Evolutionary conservation across 2,329 filamentous ascomycete species (phyloP), one percentile per base, ranked within the genome.

Genomic region (Fusarium nisikadoi): DNA sequence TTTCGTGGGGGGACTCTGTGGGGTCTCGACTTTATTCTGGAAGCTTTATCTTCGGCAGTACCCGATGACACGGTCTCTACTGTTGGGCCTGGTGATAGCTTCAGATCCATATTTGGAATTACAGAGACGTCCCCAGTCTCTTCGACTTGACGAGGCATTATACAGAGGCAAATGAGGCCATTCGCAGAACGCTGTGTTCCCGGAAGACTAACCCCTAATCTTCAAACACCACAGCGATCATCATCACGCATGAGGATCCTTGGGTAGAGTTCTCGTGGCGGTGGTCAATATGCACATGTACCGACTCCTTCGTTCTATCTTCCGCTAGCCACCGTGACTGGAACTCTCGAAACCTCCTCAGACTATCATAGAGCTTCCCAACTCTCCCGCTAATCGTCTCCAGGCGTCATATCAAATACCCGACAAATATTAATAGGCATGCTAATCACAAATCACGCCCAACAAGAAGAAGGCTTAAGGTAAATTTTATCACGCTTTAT

Each of bases 21-120:
- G 33, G 59, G 56, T 65, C 61, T 50, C 35, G 62, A 33, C 45
- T 52, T 60, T 66, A 29, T 67, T 68, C 63, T 54, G 35, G 65
- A 54, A 62, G 12, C n/a, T 19, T 38, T 23, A 11, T 42, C 23
- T 29, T 62, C 27, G 33, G 46, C 31, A 27, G 27, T 45, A 38
- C 31, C n/a, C 38, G 25, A 36, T 33, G 9, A 16, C 27, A 25
- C 31, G 38, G 38, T 45, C 19, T 23, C n/a, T 31, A 13, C 33
- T 35, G 19, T 38, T 52, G 55, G 17, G 14, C 20, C 36, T 52
- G 23, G 23, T 19, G 42, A 59, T 59, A 38, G 35, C 57, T 45
- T 52, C 61, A 46, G 45, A 17, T n/a, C n/a, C 14, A 49, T 41
- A 68, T 63, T 68, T 68, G 64, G 46, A 47, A 68, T 62, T 27